phyloP scores from a whole-genome alignment of 73 alveolate genomes.

The Durusdinium trenchii region DNA sequence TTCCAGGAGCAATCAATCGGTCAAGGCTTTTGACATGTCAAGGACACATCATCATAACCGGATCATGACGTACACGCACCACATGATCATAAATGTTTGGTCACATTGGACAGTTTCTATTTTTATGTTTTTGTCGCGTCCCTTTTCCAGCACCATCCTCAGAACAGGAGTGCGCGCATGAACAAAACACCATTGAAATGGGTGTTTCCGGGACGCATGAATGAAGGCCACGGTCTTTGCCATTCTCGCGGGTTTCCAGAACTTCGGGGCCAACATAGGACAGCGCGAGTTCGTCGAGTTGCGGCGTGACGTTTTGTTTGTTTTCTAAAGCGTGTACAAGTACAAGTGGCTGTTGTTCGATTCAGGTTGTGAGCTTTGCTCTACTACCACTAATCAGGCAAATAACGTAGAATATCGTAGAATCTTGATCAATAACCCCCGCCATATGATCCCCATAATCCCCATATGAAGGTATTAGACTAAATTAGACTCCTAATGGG shows the following conservation, averaged over 20 bases:
- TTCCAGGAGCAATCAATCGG: too few species aligned
- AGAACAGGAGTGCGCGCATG: background rate
- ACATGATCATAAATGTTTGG: too few species aligned
- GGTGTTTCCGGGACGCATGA: background rate
- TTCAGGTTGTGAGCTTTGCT: background rate
- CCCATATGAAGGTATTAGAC: too few species aligned
- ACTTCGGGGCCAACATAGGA: conserved; percentile 89
- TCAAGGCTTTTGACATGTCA: too few species aligned
- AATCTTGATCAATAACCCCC: too few species aligned
- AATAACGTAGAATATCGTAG: too few species aligned
- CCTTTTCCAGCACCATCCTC: background rate
- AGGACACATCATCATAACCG: too few species aligned
- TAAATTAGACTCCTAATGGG: background rate
- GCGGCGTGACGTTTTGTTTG: background rate
- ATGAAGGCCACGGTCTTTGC: conserved; percentile 93
- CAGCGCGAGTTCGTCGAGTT: background rate
- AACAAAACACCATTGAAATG: background rate
- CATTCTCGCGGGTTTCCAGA: conserved; percentile 88
- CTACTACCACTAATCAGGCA: too few species aligned
- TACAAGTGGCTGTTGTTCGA: background rate
- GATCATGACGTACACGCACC: too few species aligned
- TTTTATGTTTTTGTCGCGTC: background rate
- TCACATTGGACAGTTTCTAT: too few species aligned
- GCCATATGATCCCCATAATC: too few species aligned
- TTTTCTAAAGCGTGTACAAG: background rate